Evolutionary conservation across 2,329 filamentous ascomycete genomes (phyloP), one percentile per base, ranked within the genome.

Genomic region (Claviceps fusiformis): DNA sequence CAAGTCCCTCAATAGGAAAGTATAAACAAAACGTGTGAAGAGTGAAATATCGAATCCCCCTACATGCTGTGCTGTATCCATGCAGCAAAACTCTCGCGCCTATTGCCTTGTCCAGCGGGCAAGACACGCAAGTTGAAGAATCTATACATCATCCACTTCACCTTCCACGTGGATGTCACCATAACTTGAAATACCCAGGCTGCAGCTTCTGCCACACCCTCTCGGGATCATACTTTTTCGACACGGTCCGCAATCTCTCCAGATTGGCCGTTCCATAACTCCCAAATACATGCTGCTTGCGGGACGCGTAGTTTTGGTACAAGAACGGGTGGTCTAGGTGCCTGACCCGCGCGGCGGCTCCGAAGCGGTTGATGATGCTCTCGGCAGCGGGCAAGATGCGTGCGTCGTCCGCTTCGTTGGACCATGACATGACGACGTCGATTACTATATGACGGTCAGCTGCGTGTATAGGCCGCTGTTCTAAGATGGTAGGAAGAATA

Each of bases 241-340:
- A 59, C 9, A 71, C 57, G 0, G 56, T 54, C 47, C 60, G 57
- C 29, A 75, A 54, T 33, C 61, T 67, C 4, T 60, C 62, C 45
- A 72, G 57, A 19, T 72, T 76, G 1, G 65, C 62, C 1, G 60
- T 37, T 0, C 75, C 73, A 52, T 76, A 78, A 11, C 67, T 61
- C 0, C 59, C 31, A 27, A 76, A 63, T 0, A 73, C 69, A 31
- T 72, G 60, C 58, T 77, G 73, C 31, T 64, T 64, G 41, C 63
- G 61, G 9, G 68, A 66, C 1, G 73, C 73, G 54, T 78, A 77
- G 59, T 77, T 76, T 50, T 73, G 66, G 59, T 76, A 77, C 19
- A 76, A 56, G 39, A 66, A 75, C 0, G 64, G 64, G 53, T 71
- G 65, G 44, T 68, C 62, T 0, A 71, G 57, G 0, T 65, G 67